phyloP scores from a whole-genome alignment of 495 filamentous ascomycete species.

The Amniculicola lignicola region DNA sequence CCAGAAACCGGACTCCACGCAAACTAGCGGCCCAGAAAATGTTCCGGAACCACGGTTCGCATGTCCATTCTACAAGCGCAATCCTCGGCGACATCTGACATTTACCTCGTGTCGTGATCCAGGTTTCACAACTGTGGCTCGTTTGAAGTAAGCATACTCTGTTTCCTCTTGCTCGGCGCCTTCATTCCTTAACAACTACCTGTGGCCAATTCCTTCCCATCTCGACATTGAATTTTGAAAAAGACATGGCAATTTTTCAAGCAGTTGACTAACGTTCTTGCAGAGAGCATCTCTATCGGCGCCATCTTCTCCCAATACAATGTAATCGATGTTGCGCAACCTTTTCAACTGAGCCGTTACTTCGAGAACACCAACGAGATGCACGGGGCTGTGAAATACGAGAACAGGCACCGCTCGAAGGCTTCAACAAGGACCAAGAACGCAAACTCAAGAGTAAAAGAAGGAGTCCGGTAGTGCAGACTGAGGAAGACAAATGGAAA shows the following conservation, averaged over 20 bases:
- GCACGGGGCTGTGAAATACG: conserved; percentile 20
- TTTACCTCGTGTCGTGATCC: conserved; percentile 27
- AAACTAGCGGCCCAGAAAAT: not conserved
- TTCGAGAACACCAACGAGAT: conserved; percentile 25
- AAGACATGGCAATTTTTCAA: too few species aligned
- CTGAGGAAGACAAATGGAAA: conserved; percentile 29
- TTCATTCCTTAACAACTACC: too few species aligned
- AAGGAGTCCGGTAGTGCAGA: conserved; percentile 11
- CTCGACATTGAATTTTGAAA: not conserved
- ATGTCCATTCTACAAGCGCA: conserved; percentile 26
- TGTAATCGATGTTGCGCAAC: conserved; percentile 25
- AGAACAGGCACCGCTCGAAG: conserved; percentile 24
- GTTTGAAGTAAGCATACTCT: conserved; percentile 13
- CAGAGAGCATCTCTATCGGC: conserved; percentile 27
- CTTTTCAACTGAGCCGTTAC: conserved; percentile 17
- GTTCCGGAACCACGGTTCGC: conserved; percentile 16
- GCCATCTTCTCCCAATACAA: conserved; percentile 25
- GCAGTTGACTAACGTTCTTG: not conserved
- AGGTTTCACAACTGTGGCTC: conserved; percentile 21
- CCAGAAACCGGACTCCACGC: conserved; percentile 9
- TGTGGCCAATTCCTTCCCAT: too few species aligned
- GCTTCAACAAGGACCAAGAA: conserved; percentile 28
- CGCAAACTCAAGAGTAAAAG: conserved; percentile 26
- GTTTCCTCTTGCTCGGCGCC: not conserved
- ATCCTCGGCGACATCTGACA: conserved; percentile 21